Evolutionary conservation across 2,329 filamentous ascomycete species (phyloP), one percentile per base, ranked within the genome.

Genomic region (Tympanopsis confertula): DNA sequence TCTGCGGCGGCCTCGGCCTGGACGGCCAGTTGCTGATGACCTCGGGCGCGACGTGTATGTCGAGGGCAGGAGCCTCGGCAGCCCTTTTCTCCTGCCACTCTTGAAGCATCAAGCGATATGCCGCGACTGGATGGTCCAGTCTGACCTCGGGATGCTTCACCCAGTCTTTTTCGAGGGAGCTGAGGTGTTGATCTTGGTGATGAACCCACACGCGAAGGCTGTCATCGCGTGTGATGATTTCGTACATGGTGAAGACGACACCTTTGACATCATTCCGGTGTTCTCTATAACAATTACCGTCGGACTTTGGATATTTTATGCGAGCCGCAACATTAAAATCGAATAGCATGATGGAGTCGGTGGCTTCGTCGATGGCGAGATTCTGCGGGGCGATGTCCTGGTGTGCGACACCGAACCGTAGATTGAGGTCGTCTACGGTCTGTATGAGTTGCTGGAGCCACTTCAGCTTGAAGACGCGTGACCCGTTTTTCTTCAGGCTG

Each of bases 331-430:
- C 51, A 39, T 56, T 52, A 38, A 62, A 62, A 46, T 62, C 58
- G 35, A 61, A 59, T 2, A 63, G 33, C 40, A 56, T 41, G 10
- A 63, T 36, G 4, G 42, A 41, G 36, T 61, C 49, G 13, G 55
- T 58, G 10, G 37, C 28, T 4, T 50, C 45, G 35, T 63, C 46
- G 36, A 63, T 40, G 1, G 63, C 35, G 4, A 63, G 47, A 39
- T 64, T 64, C 20, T 55, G 50, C 3, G 55, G 42, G 3, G 53
- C 50, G 36, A 65, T 48, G 39, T 62, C 61, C 41, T 60, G 52
- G 43, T 64, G 61, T 29, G 48, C 43, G 26, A 64, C 52, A 19
- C 60, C 58, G 24, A 54, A 43, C 24, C 49, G 39, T 10, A 62
- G 44, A 38, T 64, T 63, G 19, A 64, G 45, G 24, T 54, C 50